A percentile compares a stretch with the other conserved stretches of the same genome.
Conservation (phyloP, 164 flowering plant genomes). For the Dillenia turbinata region DNA sequence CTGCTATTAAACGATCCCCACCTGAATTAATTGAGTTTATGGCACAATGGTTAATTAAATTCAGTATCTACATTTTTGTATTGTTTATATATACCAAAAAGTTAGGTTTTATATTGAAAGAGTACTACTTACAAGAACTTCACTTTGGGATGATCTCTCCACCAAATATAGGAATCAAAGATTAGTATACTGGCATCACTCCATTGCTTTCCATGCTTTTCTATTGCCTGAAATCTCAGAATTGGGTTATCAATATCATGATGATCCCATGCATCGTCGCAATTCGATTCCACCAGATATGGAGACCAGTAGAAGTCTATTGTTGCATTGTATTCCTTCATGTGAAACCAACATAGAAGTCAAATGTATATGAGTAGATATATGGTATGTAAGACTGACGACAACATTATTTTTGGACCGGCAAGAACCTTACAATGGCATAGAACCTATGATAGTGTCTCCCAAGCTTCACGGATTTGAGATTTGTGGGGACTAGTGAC, state of each 20-base stretch:
- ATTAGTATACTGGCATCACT: constrained; percentile 63
- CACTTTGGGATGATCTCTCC: constrained; percentile 54
- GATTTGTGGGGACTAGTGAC: constrained; percentile 27
- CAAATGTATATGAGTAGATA: no score
- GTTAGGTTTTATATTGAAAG: no score
- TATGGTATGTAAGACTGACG: no score
- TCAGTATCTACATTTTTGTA: no score
- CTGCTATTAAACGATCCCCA: constrained; percentile 49
- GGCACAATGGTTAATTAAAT: no score
- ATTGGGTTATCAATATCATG: constrained; percentile 38
- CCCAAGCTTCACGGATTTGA: constrained; percentile 46
- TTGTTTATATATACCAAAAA: no score
- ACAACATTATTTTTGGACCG: no score
- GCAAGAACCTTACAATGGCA: constrained; percentile 40
- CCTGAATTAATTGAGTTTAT: constrained; percentile 14
- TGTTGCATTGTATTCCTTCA: constrained; percentile 75
- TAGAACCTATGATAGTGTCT: constrained; percentile 56
- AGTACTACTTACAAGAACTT: constrained; percentile 40
- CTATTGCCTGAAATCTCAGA: constrained; percentile 49
- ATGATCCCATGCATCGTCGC: constrained; percentile 63
- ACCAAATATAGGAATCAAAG: constrained; percentile 78
- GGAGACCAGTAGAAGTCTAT: constrained; percentile 92
- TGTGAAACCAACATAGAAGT: not conserved
- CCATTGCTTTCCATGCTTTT: constrained; percentile 72
- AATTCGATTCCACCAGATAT: constrained; percentile 78